phyloP scores from a whole-genome alignment of 768 basidiomycete genomes.

The Kwoniella dendrophila region DNA sequence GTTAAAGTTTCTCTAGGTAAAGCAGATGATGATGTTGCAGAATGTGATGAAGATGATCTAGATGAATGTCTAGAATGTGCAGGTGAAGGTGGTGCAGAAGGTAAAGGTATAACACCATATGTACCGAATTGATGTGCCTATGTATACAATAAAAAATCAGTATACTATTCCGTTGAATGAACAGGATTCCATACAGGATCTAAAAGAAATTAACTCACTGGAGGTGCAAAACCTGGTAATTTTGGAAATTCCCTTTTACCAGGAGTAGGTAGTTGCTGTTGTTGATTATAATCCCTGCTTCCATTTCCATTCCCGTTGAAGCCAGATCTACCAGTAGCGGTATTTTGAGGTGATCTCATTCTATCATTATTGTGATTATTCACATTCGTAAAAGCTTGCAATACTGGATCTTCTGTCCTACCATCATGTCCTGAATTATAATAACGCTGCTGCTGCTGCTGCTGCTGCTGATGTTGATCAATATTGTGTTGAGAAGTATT shows the following conservation, averaged over 20 bases:
- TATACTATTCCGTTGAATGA: background rate
- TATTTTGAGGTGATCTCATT: conserved; percentile 34
- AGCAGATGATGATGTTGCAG: conserved; percentile 89
- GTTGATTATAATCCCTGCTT: too few species aligned
- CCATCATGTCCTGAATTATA: too few species aligned
- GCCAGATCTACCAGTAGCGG: conserved; percentile 22
- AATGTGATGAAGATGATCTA: conserved; percentile 66
- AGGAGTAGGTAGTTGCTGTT: conserved; percentile 14
- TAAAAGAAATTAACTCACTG: conserved; percentile 60
- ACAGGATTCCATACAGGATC: background rate
- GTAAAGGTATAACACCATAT: conserved; percentile 76
- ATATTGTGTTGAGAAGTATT: background rate
- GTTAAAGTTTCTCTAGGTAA: conserved; percentile 79
- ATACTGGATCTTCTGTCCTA: too few species aligned
- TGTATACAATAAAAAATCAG: conserved; percentile 10
- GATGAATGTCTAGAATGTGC: conserved; percentile 32
- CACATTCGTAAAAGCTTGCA: conserved; percentile 2
- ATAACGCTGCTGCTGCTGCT: background rate
- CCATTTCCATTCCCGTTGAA: too few species aligned
- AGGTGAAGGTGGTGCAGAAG: conserved; percentile 62
- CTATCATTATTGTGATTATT: conserved; percentile 12
- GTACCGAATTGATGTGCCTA: conserved; percentile 88
- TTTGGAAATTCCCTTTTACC: conserved; percentile 68
- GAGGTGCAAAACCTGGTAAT: conserved; percentile 87
- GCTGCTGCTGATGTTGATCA: conserved; percentile 1